These are phyloP conservation scores for Barbatosphaeria neglecta DNA, from an alignment of 495 filamentous ascomycete genomes.

Conservation along the genomic window DNA sequence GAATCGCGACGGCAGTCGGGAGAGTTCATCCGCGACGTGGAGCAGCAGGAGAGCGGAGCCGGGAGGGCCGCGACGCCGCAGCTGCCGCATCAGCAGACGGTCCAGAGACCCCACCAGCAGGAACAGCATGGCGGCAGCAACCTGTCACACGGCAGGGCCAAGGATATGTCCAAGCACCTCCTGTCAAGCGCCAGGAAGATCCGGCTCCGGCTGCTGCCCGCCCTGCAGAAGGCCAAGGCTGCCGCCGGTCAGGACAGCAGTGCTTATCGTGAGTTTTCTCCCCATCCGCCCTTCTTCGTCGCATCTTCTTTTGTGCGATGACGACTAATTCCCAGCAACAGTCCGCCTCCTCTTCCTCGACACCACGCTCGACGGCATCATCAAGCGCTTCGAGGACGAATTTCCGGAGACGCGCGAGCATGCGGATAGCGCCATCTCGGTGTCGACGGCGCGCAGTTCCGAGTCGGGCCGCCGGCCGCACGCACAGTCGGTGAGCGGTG, in stretches of 20 bases:
- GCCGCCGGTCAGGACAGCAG: conserved; percentile 40
- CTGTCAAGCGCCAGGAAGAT: conserved; percentile 81
- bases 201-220: conserved; percentile 68
- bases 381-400: conserved; percentile 89
- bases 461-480: background rate
- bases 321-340: conserved; percentile 25
- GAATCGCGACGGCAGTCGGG: conserved; percentile 38
- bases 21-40: conserved; percentile 29
- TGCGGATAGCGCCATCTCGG: conserved; percentile 9
- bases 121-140: conserved; percentile 4
- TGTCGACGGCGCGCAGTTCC: conserved; percentile 4
- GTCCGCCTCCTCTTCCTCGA: conserved; percentile 83
- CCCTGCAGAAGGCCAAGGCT: conserved; percentile 60
- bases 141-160: conserved; percentile 52
- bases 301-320: too few species aligned
- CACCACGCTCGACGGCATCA: conserved; percentile 77
- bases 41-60: conserved; percentile 10
- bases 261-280: conserved; percentile 58
- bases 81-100: background rate
- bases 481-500: conserved; percentile 1
- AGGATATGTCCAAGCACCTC: conserved; percentile 85
- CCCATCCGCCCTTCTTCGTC: background rate
- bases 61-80: background rate
- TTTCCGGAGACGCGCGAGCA: conserved; percentile 75
- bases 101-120: too few species aligned